phyloP scores from a whole-genome alignment of 139 green algal species.

The Closterium sp. region DNA sequence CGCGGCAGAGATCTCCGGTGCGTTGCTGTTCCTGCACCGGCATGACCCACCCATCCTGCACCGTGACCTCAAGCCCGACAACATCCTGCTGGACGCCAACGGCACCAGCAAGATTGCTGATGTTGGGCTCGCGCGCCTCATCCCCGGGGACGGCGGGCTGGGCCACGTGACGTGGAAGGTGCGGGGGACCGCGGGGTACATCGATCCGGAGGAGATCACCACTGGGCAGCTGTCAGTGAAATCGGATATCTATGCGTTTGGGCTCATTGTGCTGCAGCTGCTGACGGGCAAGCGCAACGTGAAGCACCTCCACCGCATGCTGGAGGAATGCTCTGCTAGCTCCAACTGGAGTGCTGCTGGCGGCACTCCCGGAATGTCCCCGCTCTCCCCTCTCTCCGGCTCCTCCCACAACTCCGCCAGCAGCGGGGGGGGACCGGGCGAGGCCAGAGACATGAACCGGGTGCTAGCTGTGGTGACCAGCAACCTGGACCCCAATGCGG shows the following conservation, averaged over 20 bases:
- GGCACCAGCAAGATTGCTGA: conserved; percentile 9
- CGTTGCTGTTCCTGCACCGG: conserved; percentile 14
- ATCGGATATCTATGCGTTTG: conserved; percentile 4
- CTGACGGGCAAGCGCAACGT: not conserved
- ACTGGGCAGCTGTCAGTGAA: conserved; percentile 2
- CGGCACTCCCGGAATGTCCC: not conserved
- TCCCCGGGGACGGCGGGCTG: not conserved
- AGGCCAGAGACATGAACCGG: not conserved
- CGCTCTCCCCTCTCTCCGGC: not conserved
- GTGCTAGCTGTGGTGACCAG: not conserved
- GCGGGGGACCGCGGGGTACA: not conserved
- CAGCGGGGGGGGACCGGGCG: not conserved
- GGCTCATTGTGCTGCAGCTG: conserved; percentile 1
- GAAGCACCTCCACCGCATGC: not conserved
- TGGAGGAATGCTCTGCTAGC: not conserved
- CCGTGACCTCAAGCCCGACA: not conserved
- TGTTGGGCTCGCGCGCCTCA: not conserved
- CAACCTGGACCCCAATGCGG: not conserved
- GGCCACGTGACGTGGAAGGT: conserved; percentile 6
- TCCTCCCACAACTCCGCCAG: not conserved
- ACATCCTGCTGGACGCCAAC: conserved; percentile 13
- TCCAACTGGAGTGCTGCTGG: not conserved
- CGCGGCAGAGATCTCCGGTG: not conserved
- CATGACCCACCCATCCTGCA: conserved; percentile 1
- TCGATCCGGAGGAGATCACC: not conserved